Base-by-base conservation (phyloP, 805 yeast species). In the Nematodospora valgi region DNA sequence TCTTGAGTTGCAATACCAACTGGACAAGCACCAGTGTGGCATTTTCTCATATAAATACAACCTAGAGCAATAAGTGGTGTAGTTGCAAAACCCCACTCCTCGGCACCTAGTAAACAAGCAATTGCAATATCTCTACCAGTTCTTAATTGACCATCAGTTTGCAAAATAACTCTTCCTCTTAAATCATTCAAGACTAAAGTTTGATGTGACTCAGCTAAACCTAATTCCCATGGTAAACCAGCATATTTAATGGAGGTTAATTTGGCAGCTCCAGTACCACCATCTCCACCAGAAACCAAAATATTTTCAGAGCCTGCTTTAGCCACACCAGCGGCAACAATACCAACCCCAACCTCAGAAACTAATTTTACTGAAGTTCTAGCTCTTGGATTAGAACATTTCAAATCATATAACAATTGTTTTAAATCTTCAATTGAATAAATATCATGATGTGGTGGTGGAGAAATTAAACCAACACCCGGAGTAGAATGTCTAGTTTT, bases 211-310 rank as follows among this genome's bases (percentile, higher is more conserved):
- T 91, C 98, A 40, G 98, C 98, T 45, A 91, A 75, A 57, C 98
- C 98, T 51, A 91, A 76, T 64, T 91, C 98, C 98, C 98, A 91
- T 32, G 98, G 98, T 47, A 91, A 74, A 64, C 98, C 98, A 39
- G 98, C 96, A 58, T 89, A 82, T 61, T 89, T 89, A 59, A 91
- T 88, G 59, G 96, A 93, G 14, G 97, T 89, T 87, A 94, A 86
- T 62, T 94, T 79, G 41, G 96, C 91, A 40, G 98, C 98, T 80
- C 98, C 98, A 39, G 98, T 91, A 71, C 98, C 98, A 77, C 98
- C 98, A 64, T 91, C 98, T 56, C 94, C 97, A 54, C 98, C 98
- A 41, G 96, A 86, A 46, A 91, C 86, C 57, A 91, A 74, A 53
- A 91, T 84, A 58, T 91, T 96, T 58, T 93, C 98, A 10, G 98